These are phyloP conservation scores for Chrysophaeum taylorii DNA, from an alignment of 352 stramenopile species.

Conservation along the genomic window DNA sequence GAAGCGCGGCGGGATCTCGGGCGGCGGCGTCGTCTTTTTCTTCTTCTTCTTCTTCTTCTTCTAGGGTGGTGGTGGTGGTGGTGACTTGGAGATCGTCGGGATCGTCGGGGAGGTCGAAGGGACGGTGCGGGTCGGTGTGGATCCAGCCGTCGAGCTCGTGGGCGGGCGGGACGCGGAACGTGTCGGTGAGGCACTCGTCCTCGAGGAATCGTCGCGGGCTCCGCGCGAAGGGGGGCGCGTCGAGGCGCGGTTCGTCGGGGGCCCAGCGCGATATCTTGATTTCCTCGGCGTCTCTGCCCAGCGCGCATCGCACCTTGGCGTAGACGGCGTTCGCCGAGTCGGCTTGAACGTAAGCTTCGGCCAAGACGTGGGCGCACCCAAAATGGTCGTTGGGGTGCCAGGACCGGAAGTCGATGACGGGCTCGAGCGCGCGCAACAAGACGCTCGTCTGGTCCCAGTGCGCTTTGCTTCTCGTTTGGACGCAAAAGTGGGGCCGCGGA, in stretches of 20 bases:
- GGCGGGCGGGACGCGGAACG: background rate
- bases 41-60: too few relatives aligned
- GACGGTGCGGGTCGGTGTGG: constrained; percentile 18
- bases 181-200: background rate
- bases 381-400: constrained; percentile 26
- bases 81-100: too few relatives aligned
- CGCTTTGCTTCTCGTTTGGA: constrained; percentile 17
- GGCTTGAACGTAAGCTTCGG: constrained; percentile 22
- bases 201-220: background rate
- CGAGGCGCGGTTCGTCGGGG: too few relatives aligned
- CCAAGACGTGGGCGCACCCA: constrained; percentile 22
- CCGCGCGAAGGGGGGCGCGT: background rate
- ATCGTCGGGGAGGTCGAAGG: constrained; percentile 16
- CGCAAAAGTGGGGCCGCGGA: constrained; percentile 17
- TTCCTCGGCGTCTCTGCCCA: too few relatives aligned
- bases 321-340: background rate
- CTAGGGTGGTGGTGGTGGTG: too few relatives aligned
- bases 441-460: constrained; percentile 15
- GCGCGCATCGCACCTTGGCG: background rate
- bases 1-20: too few relatives aligned
- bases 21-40: too few relatives aligned
- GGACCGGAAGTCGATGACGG: constrained; percentile 27
- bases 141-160: constrained; percentile 24
- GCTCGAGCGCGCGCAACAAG: too few relatives aligned
- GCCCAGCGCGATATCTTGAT: background rate